Conservation (phyloP, 352 stramenopile genomes). For the Phytophthora sp. region DNA sequence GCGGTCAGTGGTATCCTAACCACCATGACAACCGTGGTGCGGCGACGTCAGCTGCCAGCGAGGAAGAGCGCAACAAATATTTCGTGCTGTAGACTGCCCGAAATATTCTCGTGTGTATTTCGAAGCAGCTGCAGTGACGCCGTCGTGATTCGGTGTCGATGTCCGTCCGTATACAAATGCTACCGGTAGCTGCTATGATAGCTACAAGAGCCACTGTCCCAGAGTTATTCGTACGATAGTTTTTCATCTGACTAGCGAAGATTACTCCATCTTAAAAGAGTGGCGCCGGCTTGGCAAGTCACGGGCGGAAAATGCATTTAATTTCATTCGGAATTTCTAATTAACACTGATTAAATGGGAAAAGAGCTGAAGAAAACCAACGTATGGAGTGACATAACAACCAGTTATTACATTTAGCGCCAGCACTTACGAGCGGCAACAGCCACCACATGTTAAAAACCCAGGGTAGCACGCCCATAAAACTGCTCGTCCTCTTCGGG, state of each 20-base stretch:
- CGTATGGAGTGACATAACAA: constrained; percentile 35
- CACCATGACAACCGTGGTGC: constrained; percentile 47
- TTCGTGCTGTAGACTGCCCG: constrained; percentile 73
- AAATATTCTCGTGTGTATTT: constrained; percentile 31
- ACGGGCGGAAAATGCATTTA: constrained; percentile 27
- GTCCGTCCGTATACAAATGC: constrained; percentile 30
- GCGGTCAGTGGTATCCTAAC: constrained; percentile 48
- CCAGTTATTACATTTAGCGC: constrained; percentile 44
- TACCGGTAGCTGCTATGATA: constrained; percentile 31
- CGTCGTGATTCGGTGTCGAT: constrained; percentile 16
- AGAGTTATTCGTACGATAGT: constrained; percentile 26
- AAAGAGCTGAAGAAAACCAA: too few species aligned
- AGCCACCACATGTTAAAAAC: constrained; percentile 59
- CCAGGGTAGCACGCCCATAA: constrained; percentile 83
- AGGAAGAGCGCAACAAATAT: constrained; percentile 85
- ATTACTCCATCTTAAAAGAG: constrained; percentile 9
- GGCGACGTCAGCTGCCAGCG: constrained; percentile 50
- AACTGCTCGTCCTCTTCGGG: constrained; percentile 80
- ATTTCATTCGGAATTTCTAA: constrained; percentile 24
- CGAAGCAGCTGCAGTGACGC: constrained; percentile 21
- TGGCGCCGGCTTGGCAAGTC: constrained; percentile 1
- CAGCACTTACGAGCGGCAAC: constrained; percentile 17
- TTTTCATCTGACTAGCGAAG: constrained; percentile 16
- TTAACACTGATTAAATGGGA: neutral
- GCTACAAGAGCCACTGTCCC: constrained; percentile 23